A percentile compares a stretch with the other conserved stretches of the same genome.
phyloP scores from a whole-genome alignment of 352 stramenopile genomes.

The Pythium inflatum region DNA sequence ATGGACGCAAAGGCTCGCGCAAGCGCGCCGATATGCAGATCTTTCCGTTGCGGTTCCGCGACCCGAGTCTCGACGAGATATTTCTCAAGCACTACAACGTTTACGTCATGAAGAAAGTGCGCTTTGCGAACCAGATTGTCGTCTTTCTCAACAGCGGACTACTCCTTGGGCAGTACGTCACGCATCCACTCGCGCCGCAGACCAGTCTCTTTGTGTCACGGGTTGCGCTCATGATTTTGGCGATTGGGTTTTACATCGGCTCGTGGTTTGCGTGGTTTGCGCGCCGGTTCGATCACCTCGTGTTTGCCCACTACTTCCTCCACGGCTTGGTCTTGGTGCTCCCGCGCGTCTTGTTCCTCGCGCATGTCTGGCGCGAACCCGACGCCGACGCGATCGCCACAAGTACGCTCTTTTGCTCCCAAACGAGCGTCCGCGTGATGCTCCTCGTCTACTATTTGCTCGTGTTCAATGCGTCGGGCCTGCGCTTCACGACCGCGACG shows the following conservation, averaged over 20 bases:
- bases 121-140: constrained; percentile 52
- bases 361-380: constrained; percentile 32
- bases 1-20: neutral
- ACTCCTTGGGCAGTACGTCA: constrained; percentile 55
- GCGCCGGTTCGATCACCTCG: constrained; percentile 49
- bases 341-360: constrained; percentile 53
- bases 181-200: constrained; percentile 32
- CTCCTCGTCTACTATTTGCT: constrained; percentile 60
- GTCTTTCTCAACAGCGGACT: constrained; percentile 50
- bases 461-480: constrained; percentile 64
- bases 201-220: constrained; percentile 51
- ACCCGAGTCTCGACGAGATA: constrained; percentile 62
- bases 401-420: constrained; percentile 52
- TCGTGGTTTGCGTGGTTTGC: constrained; percentile 55
- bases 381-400: constrained; percentile 28
- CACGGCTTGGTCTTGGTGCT: constrained; percentile 54
- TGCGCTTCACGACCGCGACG: constrained; percentile 69
- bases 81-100: constrained; percentile 79
- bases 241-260: constrained; percentile 45
- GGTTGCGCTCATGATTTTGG: constrained; percentile 42
- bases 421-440: constrained; percentile 62
- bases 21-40: constrained; percentile 53
- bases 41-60: constrained; percentile 64
- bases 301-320: constrained; percentile 57
- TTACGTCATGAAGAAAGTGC: constrained; percentile 74